Evolutionary conservation across 495 filamentous ascomycete species (phyloP), one percentile per base, ranked within the genome.

Genomic region (Neurospora tetrasperma): DNA sequence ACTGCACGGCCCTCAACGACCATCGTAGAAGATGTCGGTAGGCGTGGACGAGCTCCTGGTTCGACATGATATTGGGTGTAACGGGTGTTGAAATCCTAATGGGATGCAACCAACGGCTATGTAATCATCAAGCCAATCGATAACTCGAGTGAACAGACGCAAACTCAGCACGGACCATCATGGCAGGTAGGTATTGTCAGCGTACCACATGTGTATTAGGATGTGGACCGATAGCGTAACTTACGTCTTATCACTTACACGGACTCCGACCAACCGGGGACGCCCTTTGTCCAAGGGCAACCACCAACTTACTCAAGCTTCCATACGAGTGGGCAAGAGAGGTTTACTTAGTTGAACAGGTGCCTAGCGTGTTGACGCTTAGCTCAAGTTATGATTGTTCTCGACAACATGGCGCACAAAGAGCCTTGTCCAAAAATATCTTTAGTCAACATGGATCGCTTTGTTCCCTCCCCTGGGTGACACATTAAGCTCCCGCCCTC

Each of bases 11-110:
- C 54, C 89, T 91, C 16, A 98, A 86, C 16, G 88, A 86, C 16
- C 88, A 87, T 59, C 91, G 90, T 75, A 91, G 92, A 46, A 99
- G 85, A 43, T 88, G 84, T 71, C 96, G 90, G 82, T 99, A 99
- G 54, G 94, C 90, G 77, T 89, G 84, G 54, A 93, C 75, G 68
- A 97, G 79, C 16, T 89, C 81, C 38, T 76, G 38, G 12, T 75
- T 72, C 18, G 79, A 70, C 79, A 81, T 82, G 16, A 70, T 74
- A 71, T 42, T 27, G 18, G 54, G 42, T 40, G 46, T 7, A 12
- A 31, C 8, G 20, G 16, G 18, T 27, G 69, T 31, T 40, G 14
- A 43, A 48, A 18, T 40, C 38, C 11, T 20, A 35, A 38, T 41
- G 31, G 41, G 12, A 42, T 40, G 35, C 11, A 38, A 42, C 35